Conservation (phyloP, 1,284 basidiomycete genomes). For the Microbotryum saponariae region DNA sequence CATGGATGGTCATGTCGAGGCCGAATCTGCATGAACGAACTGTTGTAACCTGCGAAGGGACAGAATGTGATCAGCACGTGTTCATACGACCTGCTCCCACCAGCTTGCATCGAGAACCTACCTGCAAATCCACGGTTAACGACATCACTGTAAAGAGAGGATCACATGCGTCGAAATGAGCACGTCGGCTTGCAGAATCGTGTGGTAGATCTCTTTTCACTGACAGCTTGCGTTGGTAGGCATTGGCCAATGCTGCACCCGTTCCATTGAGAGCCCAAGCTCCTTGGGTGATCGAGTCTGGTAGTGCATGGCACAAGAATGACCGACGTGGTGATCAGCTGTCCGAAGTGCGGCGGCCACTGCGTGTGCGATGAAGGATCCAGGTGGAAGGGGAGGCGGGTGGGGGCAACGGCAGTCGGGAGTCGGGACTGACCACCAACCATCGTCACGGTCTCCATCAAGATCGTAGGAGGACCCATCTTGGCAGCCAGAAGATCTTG, state of each 20-base stretch:
- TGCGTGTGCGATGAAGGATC: background rate
- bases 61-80: background rate
- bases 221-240: slow-evolving; percentile 31
- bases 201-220: background rate
- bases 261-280: slow-evolving; percentile 21
- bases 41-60: slow-evolving; percentile 20
- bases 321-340: background rate
- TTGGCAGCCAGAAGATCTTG: no score
- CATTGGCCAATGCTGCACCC: slow-evolving; percentile 23
- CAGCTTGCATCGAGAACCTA: background rate
- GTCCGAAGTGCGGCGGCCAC: accelerated
- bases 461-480: background rate
- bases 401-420: background rate
- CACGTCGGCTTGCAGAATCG: background rate
- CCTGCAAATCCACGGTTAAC: slow-evolving; percentile 31
- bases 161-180: background rate
- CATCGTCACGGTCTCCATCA: background rate
- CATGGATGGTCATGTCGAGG: no score
- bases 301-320: background rate
- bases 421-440: slow-evolving; percentile 19
- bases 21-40: background rate
- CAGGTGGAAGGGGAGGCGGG: background rate
- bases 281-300: slow-evolving; percentile 33
- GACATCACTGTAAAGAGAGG: slow-evolving; percentile 16
- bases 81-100: background rate